These are phyloP conservation scores for Trichaptum fuscoviolaceum DNA, from an alignment of 768 basidiomycete species.

Conservation along the genomic window DNA sequence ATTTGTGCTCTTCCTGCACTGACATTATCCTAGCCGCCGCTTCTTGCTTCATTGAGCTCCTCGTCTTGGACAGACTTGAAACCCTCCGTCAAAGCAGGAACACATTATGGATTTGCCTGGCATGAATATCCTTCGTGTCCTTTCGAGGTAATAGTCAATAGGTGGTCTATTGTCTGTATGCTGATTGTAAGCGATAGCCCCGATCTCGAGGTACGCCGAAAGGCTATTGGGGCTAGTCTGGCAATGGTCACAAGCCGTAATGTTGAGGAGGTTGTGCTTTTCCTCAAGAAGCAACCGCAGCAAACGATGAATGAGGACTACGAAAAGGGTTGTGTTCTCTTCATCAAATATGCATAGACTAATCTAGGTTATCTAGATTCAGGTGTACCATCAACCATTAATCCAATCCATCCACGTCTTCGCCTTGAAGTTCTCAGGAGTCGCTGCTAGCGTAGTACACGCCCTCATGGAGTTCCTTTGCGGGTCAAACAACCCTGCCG, in stretches of 20 bases:
- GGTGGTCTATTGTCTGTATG: background rate
- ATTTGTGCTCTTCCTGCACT: constrained; percentile 4
- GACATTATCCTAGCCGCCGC: constrained; percentile 63
- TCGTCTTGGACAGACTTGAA: constrained; percentile 90
- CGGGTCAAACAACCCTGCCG: constrained; percentile 91
- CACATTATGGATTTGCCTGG: constrained; percentile 85
- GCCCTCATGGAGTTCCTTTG: constrained; percentile 92
- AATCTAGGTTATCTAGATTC: constrained; percentile 45
- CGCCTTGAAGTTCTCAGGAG: constrained; percentile 94
- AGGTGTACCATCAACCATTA: constrained; percentile 92
- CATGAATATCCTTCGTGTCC: constrained; percentile 91
- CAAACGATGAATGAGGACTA: constrained; percentile 88
- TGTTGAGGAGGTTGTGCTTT: constrained; percentile 92
- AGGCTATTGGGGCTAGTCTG: constrained; percentile 84
- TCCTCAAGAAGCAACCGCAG: constrained; percentile 97
- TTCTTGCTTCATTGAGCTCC: constrained; percentile 81
- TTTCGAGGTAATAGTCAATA: constrained; percentile 55
- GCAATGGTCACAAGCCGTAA: constrained; percentile 93
- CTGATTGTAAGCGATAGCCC: constrained; percentile 42
- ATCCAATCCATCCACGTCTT: constrained; percentile 97
- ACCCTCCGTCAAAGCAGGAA: constrained; percentile 74
- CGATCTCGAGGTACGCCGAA: constrained; percentile 94
- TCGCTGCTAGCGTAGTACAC: constrained; percentile 92
- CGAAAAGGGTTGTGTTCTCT: constrained; percentile 63
- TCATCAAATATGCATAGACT: background rate